Conservation (phyloP, 176 grass and related monocot genomes). For the Triticum monococcum region DNA sequence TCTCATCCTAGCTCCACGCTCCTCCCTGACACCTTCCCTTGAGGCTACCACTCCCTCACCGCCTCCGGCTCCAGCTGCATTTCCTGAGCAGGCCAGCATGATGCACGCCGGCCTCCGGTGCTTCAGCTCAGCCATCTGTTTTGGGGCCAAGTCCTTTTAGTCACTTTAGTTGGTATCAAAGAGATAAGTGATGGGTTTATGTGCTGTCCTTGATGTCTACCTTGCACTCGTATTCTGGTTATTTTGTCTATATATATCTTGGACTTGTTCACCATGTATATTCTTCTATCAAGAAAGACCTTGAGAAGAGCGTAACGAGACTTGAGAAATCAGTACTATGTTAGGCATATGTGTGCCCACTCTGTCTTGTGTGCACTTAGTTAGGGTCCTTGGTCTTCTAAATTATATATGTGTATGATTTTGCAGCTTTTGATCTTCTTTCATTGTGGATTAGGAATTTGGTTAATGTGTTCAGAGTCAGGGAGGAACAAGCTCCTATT, state of each 20-base stretch:
- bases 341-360: not conserved
- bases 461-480: not conserved
- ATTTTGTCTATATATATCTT: slow-evolving; percentile 17
- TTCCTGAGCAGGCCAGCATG: not conserved
- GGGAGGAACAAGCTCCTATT: not conserved
- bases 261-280: not conserved
- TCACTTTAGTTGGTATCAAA: slow-evolving; percentile 10
- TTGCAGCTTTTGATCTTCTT: not conserved
- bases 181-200: not conserved
- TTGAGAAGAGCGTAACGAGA: not conserved
- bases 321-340: not conserved
- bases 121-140: slow-evolving; percentile 2
- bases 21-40: not conserved
- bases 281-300: not conserved
- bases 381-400: not conserved
- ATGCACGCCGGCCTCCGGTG: not conserved
- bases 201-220: not conserved
- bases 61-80: not conserved
- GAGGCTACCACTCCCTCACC: not conserved
- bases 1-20: not conserved
- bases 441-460: not conserved
- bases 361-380: not conserved
- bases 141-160: slow-evolving; percentile 8
- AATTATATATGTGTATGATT: not conserved
- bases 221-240: not conserved